phyloP scores from a whole-genome alignment of 2,329 filamentous ascomycete genomes.

The Chaetomium sp. region DNA sequence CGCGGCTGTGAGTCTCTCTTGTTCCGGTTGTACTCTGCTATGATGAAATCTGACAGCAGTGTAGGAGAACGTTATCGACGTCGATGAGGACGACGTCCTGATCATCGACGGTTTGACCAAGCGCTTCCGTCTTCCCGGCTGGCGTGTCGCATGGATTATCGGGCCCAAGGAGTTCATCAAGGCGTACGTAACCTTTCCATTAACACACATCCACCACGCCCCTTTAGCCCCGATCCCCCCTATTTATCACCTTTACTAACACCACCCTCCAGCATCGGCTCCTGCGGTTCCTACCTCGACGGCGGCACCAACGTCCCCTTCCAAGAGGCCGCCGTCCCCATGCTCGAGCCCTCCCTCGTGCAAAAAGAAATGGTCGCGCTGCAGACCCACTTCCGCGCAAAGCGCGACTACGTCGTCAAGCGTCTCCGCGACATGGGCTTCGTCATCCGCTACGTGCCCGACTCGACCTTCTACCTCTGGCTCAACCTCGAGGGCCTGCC shows the following conservation, averaged over 20 bases:
- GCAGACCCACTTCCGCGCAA: conserved; percentile 81
- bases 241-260: background rate
- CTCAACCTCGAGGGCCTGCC: conserved; percentile 62
- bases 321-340: conserved; percentile 85
- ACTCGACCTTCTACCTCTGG: conserved; percentile 92
- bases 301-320: conserved; percentile 92
- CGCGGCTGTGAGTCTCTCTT: conserved; percentile 47
- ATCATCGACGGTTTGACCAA: conserved; percentile 96
- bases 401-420: conserved; percentile 83
- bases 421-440: conserved; percentile 83
- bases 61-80: conserved; percentile 75
- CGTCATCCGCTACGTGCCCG: conserved; percentile 72
- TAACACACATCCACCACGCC: background rate
- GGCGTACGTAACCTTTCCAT: conserved; percentile 44
- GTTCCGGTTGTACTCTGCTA: background rate
- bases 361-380: conserved; percentile 81
- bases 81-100: conserved; percentile 83
- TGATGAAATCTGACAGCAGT: background rate
- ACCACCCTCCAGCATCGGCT: conserved; percentile 55
- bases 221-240: too few relatives aligned
- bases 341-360: conserved; percentile 84
- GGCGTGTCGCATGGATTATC: conserved; percentile 94
- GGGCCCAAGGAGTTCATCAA: conserved; percentile 95
- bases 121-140: conserved; percentile 90
- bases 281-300: conserved; percentile 88